A percentile compares a stretch with the other conserved stretches of the same genome.
Evolutionary conservation across 2,329 filamentous ascomycete genomes (phyloP).

Genomic region (Cadophora sp.): DNA sequence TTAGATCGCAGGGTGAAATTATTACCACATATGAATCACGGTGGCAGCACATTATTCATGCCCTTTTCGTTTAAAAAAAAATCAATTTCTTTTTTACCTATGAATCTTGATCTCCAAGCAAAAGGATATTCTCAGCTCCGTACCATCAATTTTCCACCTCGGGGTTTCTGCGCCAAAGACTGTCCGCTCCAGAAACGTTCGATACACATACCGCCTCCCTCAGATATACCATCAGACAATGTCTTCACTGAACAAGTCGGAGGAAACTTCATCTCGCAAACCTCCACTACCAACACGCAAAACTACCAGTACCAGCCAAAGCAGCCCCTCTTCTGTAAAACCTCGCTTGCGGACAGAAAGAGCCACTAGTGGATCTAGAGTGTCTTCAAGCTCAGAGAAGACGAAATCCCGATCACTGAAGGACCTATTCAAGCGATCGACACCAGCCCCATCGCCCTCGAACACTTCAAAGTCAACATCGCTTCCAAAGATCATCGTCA

Average conservation of each 20-base stretch:
- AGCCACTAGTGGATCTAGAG: background rate
- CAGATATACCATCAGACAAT: background rate
- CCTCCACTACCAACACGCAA: background rate
- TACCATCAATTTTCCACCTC: too few species aligned
- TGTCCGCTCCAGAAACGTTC: too few species aligned
- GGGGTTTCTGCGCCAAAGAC: too few species aligned
- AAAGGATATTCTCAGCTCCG: too few species aligned
- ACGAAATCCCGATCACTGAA: background rate
- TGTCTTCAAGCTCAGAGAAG: background rate
- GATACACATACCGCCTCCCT: too few species aligned
- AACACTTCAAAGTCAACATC: background rate
- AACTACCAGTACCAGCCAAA: background rate
- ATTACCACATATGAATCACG: too few species aligned
- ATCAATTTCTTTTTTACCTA: too few species aligned
- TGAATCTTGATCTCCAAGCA: too few species aligned
- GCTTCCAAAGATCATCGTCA: background rate
- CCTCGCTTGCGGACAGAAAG: too few species aligned
- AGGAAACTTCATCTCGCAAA: background rate
- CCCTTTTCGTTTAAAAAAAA: too few species aligned
- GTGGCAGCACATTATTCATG: too few species aligned
- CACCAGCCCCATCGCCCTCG: background rate
- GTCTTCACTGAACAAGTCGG: background rate
- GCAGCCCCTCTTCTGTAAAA: background rate
- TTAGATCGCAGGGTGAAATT: too few species aligned
- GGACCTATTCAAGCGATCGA: background rate